A percentile compares a stretch with the other conserved stretches of the same genome.
phyloP scores from a whole-genome alignment of 352 stramenopile species.

The Elongisporangium undulatum region DNA sequence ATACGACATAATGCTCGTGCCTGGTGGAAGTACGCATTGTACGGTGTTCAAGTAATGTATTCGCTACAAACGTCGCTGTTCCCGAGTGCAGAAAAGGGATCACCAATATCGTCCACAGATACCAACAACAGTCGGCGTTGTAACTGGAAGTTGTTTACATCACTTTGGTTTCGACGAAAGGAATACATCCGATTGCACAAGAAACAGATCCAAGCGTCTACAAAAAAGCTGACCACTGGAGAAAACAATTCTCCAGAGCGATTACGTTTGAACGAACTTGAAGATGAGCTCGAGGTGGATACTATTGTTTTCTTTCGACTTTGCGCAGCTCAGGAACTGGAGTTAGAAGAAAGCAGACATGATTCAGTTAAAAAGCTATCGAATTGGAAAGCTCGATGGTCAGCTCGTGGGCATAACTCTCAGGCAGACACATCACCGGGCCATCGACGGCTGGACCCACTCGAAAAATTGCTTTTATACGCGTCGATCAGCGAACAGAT shows the following conservation, averaged over 20 bases:
- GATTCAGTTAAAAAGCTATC: constrained; percentile 66
- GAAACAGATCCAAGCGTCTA: constrained; percentile 49
- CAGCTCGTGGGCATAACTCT: constrained; percentile 18
- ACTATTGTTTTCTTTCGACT: constrained; percentile 81
- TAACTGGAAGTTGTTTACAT: constrained; percentile 62
- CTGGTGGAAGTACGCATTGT: constrained; percentile 82
- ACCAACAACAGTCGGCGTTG: constrained; percentile 12
- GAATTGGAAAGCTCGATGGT: constrained; percentile 69
- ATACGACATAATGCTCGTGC: constrained; percentile 37
- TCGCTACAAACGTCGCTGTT: constrained; percentile 13
- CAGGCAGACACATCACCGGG: constrained; percentile 9
- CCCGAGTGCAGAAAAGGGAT: neutral
- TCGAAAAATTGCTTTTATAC: constrained; percentile 56
- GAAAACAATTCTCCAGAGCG: constrained; percentile 47
- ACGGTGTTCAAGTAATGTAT: constrained; percentile 64
- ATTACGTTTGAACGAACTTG: constrained; percentile 46
- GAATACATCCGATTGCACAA: constrained; percentile 79
- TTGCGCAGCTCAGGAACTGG: constrained; percentile 58
- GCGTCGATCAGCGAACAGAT: constrained; percentile 54
- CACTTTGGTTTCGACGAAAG: constrained; percentile 52
- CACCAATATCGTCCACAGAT: constrained; percentile 8
- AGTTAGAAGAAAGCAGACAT: constrained; percentile 56
- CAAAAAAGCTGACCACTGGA: constrained; percentile 54
- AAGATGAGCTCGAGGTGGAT: constrained; percentile 68
- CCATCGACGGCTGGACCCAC: constrained; percentile 19